Base-by-base conservation (phyloP, 2,329 filamentous ascomycete species). In the Pyrenophora teres region DNA sequence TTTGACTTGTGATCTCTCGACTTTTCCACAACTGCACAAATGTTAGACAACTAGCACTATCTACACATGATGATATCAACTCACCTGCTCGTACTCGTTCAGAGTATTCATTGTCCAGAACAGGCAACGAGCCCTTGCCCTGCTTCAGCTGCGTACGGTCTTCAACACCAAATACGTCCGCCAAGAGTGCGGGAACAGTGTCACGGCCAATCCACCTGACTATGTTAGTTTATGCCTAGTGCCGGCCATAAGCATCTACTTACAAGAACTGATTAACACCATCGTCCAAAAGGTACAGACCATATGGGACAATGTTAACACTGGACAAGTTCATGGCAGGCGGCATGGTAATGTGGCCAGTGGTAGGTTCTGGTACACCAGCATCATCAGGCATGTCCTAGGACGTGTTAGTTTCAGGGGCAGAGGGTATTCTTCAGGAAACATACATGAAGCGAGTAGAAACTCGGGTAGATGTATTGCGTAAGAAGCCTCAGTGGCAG, bases 371-470 rank as follows among this genome's bases (percentile, higher is more conserved):
- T 1, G 92, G 90, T 25, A 92, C 81, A 50, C 94, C 94, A 6
- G 92, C 92, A 62, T 88, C 88, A 73, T 97, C 92, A 3, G 94
- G 92, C 93, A 99, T 97, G 74, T 97, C 93, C 70, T 97, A 90
- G 44, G 95, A 80, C 18, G 89, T 93, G 78, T 96, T 40, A 64
- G 53, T 30, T 15, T 9, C 18, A 12, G 21, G 2, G 1, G 16
- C 25, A 12, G 36, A 2, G 5, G n/a, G 12, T 10, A 9, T n/a
- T 10, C 12, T n/a, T 15, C 2, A 32, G 5, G 27, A 1, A 30
- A 50, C 62, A 35, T 62, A 67, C 64, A 36, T 71, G 68, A 35
- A 71, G 63, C 30, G 64, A 68, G 56, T 70, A 68, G 46, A 72
- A 72, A 32, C 58, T 62, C 8, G 79, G 79, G 63, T 81, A 81